Evolutionary conservation across 2,329 filamentous ascomycete genomes (phyloP), one percentile per base, ranked within the genome.

Genomic region (Hypomyces perniciosus): DNA sequence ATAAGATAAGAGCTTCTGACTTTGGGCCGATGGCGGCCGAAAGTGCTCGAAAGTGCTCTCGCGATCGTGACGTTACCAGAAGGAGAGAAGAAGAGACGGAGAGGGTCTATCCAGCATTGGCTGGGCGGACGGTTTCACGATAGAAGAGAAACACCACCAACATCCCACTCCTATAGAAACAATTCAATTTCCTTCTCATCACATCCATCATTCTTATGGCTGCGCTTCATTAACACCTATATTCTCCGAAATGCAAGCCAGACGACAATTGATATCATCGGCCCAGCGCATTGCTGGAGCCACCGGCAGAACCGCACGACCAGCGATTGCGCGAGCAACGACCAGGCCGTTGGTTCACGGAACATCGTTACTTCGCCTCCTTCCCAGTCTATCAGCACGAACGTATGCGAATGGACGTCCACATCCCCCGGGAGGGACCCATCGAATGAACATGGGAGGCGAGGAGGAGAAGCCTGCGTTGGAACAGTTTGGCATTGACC

Each of bases 401-500:
- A 68, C 63, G 44, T 88, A 87, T 69, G 78, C 84, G 53, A 84
- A 83, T 74, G 85, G 87, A 61, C 77, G 86, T 53, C 88, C 90
- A 55, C 89, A 93, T 57, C 91, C 90, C 1, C 90, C 92, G 0
- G 92, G 92, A 46, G 91, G 91, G 50, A 96, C 90, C 1, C 90
- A 96, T 70, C 87, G 86, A 57, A 97, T 97, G 91, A 84, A 97
- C 65, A 71, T 97, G 65, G 81, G 89, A 50, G 86, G 76, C 29
- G 80, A 80, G 59, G 78, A 80, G 41, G 77, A 96, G 68, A 96
- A 96, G 70, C 77, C 91, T 2, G 91, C 93, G 1, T 72, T 97
- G 46, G 92, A 97, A 68, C 82, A 95, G 67, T 99, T 85, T 63
- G 93, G 93, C 52, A 77, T 96, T 54, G 92, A 99, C 65, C 75